Percentiles rank a stretch among this genome's conserved stretches.
Evolutionary conservation across 306 rosid species (phyloP).

Genomic region (Luffa aegyptiaca): DNA sequence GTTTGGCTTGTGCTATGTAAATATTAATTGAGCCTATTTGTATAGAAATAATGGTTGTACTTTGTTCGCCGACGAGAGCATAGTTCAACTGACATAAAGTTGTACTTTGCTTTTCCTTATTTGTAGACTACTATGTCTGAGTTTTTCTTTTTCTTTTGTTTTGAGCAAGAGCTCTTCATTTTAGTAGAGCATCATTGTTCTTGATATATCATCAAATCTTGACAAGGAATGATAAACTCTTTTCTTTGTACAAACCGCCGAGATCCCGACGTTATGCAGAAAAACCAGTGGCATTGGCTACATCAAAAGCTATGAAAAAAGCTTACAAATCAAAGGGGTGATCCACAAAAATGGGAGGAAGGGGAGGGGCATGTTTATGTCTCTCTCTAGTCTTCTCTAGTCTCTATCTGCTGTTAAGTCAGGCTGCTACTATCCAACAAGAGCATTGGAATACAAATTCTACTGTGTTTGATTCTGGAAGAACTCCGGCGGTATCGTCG

Average conservation of each 20-base stretch:
- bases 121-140: not conserved
- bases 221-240: not conserved
- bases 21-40: not conserved
- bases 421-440: constrained; percentile 2
- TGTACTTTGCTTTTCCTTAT: not conserved
- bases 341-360: not conserved
- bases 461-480: constrained; percentile 34
- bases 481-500: constrained; percentile 53
- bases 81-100: no score
- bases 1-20: no score
- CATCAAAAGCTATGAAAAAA: not conserved
- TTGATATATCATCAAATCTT: not conserved
- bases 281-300: constrained; percentile 12
- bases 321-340: not conserved
- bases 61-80: not conserved
- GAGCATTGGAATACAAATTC: constrained; percentile 2
- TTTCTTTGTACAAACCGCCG: constrained; percentile 1
- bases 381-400: not conserved
- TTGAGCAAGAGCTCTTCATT: no score
- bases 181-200: not conserved
- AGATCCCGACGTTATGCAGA: constrained; percentile 10
- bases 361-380: not conserved
- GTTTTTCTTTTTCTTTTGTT: not conserved
- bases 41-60: not conserved
- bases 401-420: constrained; percentile 3